Base-by-base conservation (phyloP, 495 filamentous ascomycete species). In the Barbatosphaeria neglecta region DNA sequence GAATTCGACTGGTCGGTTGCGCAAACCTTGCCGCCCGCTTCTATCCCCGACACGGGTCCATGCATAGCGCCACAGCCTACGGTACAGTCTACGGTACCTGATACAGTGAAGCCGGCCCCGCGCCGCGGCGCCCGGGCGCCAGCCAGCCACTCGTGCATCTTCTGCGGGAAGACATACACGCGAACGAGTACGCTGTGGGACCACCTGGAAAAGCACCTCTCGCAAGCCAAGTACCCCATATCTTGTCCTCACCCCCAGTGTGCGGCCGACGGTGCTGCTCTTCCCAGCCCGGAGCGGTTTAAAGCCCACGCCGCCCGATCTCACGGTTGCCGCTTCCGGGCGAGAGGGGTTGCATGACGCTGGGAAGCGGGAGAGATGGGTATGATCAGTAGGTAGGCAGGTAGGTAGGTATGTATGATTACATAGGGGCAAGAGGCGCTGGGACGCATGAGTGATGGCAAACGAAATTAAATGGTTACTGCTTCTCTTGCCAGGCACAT, bases 161-260 rank as follows among this genome's bases (percentile, higher is more conserved):
- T 50, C 38, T 50, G 48, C 48, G 48, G 48, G 41, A 50, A 50
- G 42, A 22, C 6, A 35, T 50, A 45, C 35, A 50, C 48, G 6
- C 48, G 48, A 42, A 50, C 27, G 39, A 16, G 28, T 31, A 42
- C 11, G 25, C 41, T 50, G 48, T 50, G 48, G 48, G 42, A 45
- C 18, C 48, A 50, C 38, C 48, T 44, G 22, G 42, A 50, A 27
- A n/a, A 31, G 31, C 46, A 48, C 38, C 19, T 48, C 40, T 19
- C 22, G 37, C 42, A 13, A 42, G 48, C 42, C 16, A 35, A 19
- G 41, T 41, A 33, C 16, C 48, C 48, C 48, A 22, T 50, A 16
- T 28, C 22, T 22, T 50, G 48, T 41, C 48, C 42, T 15, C 40
- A 25, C 42, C 18, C 37, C 33, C 33, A 50, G 35, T 45, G 48